Base-by-base conservation (phyloP, 352 stramenopile genomes). In the Globisporangium polare region DNA sequence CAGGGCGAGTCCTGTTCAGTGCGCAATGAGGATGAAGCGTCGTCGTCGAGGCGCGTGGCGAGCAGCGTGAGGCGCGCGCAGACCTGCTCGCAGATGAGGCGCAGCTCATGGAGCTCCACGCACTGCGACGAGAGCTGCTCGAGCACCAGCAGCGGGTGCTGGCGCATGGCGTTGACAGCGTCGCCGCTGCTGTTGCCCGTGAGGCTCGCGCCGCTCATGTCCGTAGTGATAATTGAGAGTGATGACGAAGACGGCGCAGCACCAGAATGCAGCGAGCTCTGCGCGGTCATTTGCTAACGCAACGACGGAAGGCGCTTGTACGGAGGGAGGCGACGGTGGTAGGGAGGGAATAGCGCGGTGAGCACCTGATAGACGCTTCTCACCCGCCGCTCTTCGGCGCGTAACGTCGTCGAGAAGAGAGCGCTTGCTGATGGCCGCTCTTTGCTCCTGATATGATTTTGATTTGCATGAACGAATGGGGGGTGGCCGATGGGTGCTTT, bases 81-180 rank as follows among this genome's bases (percentile, higher is more conserved):
- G 27, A 68, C 22, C 39, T 51, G 26, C 24, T 65, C 49, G 37
- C 62, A 42, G 53, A 67, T 29, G n/a, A 58, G 18, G 15, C 27
- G 41, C 18, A 65, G 37, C 41, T 71, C 53, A 24, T 39, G 43
- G 5, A 58, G 26, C 45, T 75, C 61, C 43, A 62, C 26, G 13
- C 55, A 62, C 49, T 71, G 52, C 58, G 68, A 31, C 42, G 49
- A 54, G 27, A 64, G 58, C 37, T 64, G 58, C 58, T 64, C 58
- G 7, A 64, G 49, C 35, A 18, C 33, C 17, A 64, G 49, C 35
- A 64, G 58, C 49, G 58, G 58, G 49, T 64, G 58, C 20, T 63
- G 58, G 22, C 35, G 47, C 22, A 62, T 53, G 29, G 9, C 29
- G 22, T 15, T 31, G 2, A 7, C n/a, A 29, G 17, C 24, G 10